A percentile compares a stretch with the other conserved stretches of the same genome.
phyloP scores from a whole-genome alignment of 768 basidiomycete species.

The Termitomyces sp. region DNA sequence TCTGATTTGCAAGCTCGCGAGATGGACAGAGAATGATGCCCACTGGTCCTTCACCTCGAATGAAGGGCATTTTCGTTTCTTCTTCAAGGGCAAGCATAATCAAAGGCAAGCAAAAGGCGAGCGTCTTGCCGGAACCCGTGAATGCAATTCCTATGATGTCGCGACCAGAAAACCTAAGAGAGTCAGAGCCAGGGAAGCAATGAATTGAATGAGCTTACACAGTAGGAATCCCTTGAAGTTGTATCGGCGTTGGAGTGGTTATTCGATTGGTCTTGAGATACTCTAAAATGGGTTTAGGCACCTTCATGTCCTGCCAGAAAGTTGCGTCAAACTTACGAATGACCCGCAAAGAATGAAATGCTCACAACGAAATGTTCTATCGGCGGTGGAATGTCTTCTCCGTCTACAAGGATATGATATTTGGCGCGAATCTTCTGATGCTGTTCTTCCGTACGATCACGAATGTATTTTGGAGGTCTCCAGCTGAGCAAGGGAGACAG shows the following conservation, averaged over 20 bases:
- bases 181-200: not conserved
- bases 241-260: constrained; percentile 86
- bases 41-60: constrained; percentile 94
- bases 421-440: constrained; percentile 78
- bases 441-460: constrained; percentile 62
- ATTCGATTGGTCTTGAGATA: constrained; percentile 86
- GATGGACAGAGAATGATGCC: constrained; percentile 96
- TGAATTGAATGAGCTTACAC: constrained; percentile 47
- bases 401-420: constrained; percentile 92
- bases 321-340: not conserved
- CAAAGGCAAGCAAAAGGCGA: constrained; percentile 96
- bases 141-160: constrained; percentile 99
- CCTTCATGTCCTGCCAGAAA: constrained; percentile 85
- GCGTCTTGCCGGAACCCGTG: constrained; percentile 97
- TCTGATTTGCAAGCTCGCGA: constrained; percentile 94
- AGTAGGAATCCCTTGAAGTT: constrained; percentile 93
- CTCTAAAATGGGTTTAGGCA: constrained; percentile 81
- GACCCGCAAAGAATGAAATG: constrained; percentile 10
- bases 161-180: constrained; percentile 78
- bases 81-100: constrained; percentile 97
- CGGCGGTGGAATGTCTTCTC: constrained; percentile 89
- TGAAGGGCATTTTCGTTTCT: constrained; percentile 83
- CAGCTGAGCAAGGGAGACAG: constrained; percentile 48
- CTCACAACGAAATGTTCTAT: constrained; percentile 81
- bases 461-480: constrained; percentile 81